phyloP scores from a whole-genome alignment of 331 rosid genomes.

The Quercus phellos region DNA sequence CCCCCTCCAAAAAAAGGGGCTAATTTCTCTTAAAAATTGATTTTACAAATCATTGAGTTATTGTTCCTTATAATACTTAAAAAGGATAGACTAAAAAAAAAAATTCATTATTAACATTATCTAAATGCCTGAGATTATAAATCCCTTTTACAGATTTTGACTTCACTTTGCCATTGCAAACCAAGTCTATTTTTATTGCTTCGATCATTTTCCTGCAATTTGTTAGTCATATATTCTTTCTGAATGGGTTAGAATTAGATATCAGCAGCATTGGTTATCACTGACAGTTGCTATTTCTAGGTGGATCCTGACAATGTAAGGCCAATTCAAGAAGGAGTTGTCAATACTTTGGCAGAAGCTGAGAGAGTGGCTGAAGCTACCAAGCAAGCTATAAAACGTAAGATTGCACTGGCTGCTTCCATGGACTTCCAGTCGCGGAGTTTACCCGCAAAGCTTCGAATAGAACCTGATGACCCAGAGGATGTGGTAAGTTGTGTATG shows the following conservation, averaged over 20 bases:
- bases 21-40: too few species aligned
- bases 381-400: conserved; percentile 86
- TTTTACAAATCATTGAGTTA: neutral
- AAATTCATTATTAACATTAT: neutral
- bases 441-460: conserved; percentile 85
- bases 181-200: neutral
- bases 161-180: neutral
- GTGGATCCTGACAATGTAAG: conserved; percentile 93
- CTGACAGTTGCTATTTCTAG: conserved; percentile 42
- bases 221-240: neutral
- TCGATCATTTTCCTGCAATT: neutral
- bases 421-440: conserved; percentile 72
- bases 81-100: neutral
- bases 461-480: conserved; percentile 92
- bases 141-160: neutral
- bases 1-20: too few species aligned
- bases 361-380: conserved; percentile 96
- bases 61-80: neutral
- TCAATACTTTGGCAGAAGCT: conserved; percentile 80
- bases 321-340: conserved; percentile 70
- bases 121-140: neutral
- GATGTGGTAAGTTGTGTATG: conserved; percentile 68
- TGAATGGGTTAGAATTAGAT: neutral
- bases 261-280: neutral
- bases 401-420: conserved; percentile 90